Percentiles rank a stretch among this genome's conserved stretches.
phyloP scores from a whole-genome alignment of 83 land plant genomes.

The Picea mariana region DNA sequence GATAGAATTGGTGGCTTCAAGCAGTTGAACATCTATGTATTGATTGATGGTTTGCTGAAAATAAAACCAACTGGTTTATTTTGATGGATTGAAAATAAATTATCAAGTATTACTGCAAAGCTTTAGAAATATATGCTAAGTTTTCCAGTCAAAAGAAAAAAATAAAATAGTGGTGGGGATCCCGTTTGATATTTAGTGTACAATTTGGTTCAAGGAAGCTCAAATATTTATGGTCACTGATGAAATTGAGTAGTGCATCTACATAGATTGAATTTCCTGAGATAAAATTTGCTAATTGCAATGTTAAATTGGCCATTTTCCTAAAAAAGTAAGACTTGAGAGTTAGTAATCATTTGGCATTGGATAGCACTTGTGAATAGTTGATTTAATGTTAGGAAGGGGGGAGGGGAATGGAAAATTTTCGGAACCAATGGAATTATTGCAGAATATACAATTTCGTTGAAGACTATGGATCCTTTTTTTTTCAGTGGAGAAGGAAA shows the following conservation, averaged over 20 bases:
- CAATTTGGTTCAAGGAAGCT: neutral
- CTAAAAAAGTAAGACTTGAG: neutral
- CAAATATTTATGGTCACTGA: neutral
- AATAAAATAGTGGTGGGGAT: neutral
- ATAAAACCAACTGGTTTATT: neutral
- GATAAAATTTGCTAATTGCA: neutral
- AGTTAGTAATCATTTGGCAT: neutral
- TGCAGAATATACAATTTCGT: neutral
- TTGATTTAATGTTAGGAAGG: slow-evolving; percentile 12
- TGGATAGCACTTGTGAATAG: neutral
- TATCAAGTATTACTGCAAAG: neutral
- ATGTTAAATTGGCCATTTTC: neutral
- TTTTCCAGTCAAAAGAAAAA: neutral
- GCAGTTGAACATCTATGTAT: too few relatives aligned
- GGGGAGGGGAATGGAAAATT: neutral
- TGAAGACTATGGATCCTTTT: neutral
- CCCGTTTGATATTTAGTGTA: neutral
- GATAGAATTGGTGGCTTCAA: too few relatives aligned
- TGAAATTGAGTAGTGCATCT: neutral
- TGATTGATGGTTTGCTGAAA: neutral
- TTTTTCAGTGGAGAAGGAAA: neutral
- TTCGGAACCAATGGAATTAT: slow-evolving; percentile 2
- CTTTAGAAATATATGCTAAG: neutral
- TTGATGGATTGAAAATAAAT: neutral
- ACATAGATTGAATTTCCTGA: neutral